Evolutionary conservation across 495 filamentous ascomycete genomes (phyloP).

Genomic region (Penicillium macrosclerotiorum): DNA sequence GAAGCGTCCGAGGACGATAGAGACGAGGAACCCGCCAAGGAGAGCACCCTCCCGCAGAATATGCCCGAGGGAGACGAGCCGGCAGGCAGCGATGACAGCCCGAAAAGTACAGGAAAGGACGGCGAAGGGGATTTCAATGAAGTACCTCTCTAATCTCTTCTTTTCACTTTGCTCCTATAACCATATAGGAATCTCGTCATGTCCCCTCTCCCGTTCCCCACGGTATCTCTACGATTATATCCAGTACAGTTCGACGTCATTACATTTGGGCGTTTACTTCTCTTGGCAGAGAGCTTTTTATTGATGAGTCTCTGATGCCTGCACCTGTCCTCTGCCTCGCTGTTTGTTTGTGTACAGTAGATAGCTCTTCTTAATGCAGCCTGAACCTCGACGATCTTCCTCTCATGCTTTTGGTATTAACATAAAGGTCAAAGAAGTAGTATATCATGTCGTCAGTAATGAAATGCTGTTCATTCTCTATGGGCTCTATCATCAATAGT

Average conservation of each 20-base stretch:
- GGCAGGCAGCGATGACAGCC: slow-evolving; percentile 4
- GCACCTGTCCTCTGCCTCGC: slow-evolving; percentile 4
- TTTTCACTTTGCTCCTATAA: not conserved
- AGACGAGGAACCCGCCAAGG: slow-evolving; percentile 13
- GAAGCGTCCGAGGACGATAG: slow-evolving; percentile 3
- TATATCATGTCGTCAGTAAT: too few relatives aligned
- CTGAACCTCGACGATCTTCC: slow-evolving; percentile 6
- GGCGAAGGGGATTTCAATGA: slow-evolving; percentile 42
- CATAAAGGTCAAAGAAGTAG: too few relatives aligned
- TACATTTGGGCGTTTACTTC: slow-evolving; percentile 10
- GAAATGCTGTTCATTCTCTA: slow-evolving; percentile 23
- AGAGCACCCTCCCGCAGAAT: slow-evolving; percentile 25
- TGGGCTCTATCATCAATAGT: slow-evolving; percentile 27
- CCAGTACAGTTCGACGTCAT: slow-evolving; percentile 19
- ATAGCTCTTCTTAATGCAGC: slow-evolving; percentile 21
- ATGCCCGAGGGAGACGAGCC: slow-evolving; percentile 21
- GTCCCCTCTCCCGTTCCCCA: slow-evolving; percentile 1
- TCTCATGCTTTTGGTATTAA: not conserved
- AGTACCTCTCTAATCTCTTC: slow-evolving; percentile 34
- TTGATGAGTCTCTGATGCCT: slow-evolving; percentile 15
- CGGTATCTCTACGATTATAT: slow-evolving; percentile 21
- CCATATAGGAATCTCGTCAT: not conserved
- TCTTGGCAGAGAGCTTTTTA: slow-evolving; percentile 6
- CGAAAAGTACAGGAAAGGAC: slow-evolving; percentile 35
- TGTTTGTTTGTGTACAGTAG: slow-evolving; percentile 26